Percentiles rank a stretch among this genome's conserved stretches.
phyloP scores from a whole-genome alignment of 1,284 basidiomycete genomes.

The Trametes versicolor region DNA sequence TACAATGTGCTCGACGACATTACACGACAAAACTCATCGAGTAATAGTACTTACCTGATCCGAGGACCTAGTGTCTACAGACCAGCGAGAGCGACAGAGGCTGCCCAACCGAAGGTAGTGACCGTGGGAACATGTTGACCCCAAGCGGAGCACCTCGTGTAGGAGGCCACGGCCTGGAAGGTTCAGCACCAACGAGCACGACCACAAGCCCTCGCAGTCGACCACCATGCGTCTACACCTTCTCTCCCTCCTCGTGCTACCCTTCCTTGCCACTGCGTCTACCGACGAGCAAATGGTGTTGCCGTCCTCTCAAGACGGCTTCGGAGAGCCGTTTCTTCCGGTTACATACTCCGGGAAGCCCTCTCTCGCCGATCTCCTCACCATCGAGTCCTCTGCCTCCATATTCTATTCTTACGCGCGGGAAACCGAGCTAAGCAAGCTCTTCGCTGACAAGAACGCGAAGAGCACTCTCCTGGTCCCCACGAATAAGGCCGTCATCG shows the following conservation, averaged over 20 bases:
- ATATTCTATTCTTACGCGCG: conserved; percentile 86
- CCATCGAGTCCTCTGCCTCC: conserved; percentile 73
- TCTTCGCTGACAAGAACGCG: conserved; percentile 52
- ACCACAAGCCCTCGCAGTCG: conserved; percentile 11
- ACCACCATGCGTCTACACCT: conserved; percentile 42
- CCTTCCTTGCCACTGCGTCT: conserved; percentile 45
- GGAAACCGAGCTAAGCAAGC: conserved; percentile 66
- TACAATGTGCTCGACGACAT: no score
- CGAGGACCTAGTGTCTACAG: no score
- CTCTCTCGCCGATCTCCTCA: conserved; percentile 74
- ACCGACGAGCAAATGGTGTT: conserved; percentile 46
- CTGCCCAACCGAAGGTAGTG: background rate
- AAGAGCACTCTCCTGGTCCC: conserved; percentile 74
- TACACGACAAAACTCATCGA: no score
- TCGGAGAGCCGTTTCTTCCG: conserved; percentile 39
- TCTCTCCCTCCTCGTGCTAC: conserved; percentile 44
- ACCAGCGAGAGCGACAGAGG: background rate
- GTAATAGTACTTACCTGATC: no score
- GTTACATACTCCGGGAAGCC: conserved; percentile 47
- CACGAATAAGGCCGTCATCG: conserved; percentile 85
- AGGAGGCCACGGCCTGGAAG: background rate
- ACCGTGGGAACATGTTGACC: conserved; percentile 4
- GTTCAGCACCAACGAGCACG: conserved; percentile 12
- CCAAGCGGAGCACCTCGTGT: background rate
- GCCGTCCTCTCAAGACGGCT: conserved; percentile 26